phyloP scores from a whole-genome alignment of 2,329 filamentous ascomycete genomes.

The Cytospora paraplurivora region DNA sequence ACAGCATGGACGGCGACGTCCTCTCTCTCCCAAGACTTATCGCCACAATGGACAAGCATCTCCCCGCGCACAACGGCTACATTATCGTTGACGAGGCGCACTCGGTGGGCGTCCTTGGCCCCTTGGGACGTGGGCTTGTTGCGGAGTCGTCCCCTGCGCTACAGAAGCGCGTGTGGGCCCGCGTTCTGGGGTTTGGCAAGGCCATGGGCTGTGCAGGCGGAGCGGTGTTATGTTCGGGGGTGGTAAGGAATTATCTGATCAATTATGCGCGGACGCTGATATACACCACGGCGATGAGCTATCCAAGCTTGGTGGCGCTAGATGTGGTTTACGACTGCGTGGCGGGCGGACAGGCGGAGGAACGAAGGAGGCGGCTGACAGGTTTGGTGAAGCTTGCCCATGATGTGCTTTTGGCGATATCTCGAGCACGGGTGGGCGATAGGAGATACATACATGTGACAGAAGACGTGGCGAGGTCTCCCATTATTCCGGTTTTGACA shows the following conservation, averaged over 20 bases:
- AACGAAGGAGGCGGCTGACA: slow-evolving; percentile 44
- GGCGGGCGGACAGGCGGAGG: slow-evolving; percentile 48
- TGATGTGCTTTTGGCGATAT: slow-evolving; percentile 44
- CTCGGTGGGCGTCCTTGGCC: slow-evolving; percentile 62
- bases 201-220: slow-evolving; percentile 70
- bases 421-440: slow-evolving; percentile 39
- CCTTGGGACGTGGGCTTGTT: slow-evolving; percentile 59
- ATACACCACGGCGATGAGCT: slow-evolving; percentile 71
- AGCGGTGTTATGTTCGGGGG: slow-evolving; percentile 62
- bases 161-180: slow-evolving; percentile 56
- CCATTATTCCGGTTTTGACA: slow-evolving; percentile 66
- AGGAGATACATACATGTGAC: not conserved
- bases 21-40: slow-evolving; percentile 65
- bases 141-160: slow-evolving; percentile 51
- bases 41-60: slow-evolving; percentile 53
- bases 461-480: slow-evolving; percentile 43
- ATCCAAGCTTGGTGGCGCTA: slow-evolving; percentile 61
- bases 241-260: slow-evolving; percentile 65
- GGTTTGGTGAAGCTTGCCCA: slow-evolving; percentile 49
- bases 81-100: slow-evolving; percentile 71
- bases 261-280: slow-evolving; percentile 77
- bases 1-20: slow-evolving; percentile 83
- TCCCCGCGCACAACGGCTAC: slow-evolving; percentile 61
- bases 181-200: slow-evolving; percentile 69
- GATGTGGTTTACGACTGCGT: slow-evolving; percentile 60